phyloP scores from a whole-genome alignment of 257 asterid species.

The Solanum sitiens region DNA sequence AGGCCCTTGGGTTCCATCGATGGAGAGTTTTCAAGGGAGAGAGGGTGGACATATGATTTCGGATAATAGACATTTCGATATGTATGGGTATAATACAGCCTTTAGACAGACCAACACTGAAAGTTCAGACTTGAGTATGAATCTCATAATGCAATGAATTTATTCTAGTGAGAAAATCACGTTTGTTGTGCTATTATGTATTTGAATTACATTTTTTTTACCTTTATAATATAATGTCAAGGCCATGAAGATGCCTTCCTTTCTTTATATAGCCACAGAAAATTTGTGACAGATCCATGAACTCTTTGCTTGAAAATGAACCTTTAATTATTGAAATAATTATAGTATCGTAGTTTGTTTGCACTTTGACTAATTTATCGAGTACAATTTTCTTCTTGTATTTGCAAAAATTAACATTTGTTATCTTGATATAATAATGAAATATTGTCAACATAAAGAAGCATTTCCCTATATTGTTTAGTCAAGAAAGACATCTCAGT shows the following conservation, averaged over 20 bases:
- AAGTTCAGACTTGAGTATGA: slow-evolving; percentile 42
- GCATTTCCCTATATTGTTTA: not conserved
- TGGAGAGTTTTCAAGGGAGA: slow-evolving; percentile 40
- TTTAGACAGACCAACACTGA: slow-evolving; percentile 43
- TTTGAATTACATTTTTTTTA: not conserved
- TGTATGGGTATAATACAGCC: slow-evolving; percentile 42
- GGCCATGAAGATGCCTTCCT: not conserved
- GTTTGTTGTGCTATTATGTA: not conserved
- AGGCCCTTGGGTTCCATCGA: slow-evolving; percentile 56
- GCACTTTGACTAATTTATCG: not conserved
- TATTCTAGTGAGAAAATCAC: slow-evolving; percentile 25
- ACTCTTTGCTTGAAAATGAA: not conserved
- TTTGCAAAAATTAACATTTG: not conserved
- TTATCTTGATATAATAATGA: not conserved
- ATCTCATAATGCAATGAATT: slow-evolving; percentile 53
- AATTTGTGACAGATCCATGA: not conserved
- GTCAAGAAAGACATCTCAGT: not conserved
- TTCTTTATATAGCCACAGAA: not conserved
- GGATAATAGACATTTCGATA: slow-evolving; percentile 47
- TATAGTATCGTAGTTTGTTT: not conserved
- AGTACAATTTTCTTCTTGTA: not conserved
- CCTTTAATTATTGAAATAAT: not conserved
- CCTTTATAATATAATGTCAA: not conserved
- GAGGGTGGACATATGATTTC: slow-evolving; percentile 40
- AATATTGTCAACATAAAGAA: not conserved